Conservation (phyloP, 495 filamentous ascomycete genomes). For the Penicillium arizonense region DNA sequence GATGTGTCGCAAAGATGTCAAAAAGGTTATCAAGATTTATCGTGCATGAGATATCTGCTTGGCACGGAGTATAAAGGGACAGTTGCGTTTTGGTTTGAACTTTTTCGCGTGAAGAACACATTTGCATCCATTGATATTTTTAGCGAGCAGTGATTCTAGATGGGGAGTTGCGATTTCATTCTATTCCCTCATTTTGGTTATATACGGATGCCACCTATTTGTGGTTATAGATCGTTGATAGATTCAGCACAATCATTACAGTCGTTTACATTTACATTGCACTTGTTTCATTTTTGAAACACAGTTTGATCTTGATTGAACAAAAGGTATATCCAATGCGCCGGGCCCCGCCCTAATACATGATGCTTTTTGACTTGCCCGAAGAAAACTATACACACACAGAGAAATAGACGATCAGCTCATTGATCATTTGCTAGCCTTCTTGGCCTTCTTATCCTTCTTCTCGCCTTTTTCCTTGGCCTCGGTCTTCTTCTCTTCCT, state of each 20-base stretch:
- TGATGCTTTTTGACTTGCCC: slow-evolving; percentile 34
- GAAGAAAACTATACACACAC: slow-evolving; percentile 25
- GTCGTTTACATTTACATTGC: slow-evolving; percentile 1
- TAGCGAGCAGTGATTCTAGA: slow-evolving; percentile 8
- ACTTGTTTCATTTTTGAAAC: slow-evolving; percentile 7
- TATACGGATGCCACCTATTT: slow-evolving; percentile 8
- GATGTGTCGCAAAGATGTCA: slow-evolving; percentile 60
- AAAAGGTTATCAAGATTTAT: slow-evolving; percentile 59
- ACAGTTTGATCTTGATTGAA: slow-evolving; percentile 13
- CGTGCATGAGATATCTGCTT: slow-evolving; percentile 29
- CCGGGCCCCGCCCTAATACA: slow-evolving; percentile 27
- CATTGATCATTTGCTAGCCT: slow-evolving; percentile 35
- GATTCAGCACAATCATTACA: not conserved
- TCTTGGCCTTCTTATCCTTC: slow-evolving; percentile 37
- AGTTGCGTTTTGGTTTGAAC: slow-evolving; percentile 10
- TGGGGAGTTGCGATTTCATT: not conserved
- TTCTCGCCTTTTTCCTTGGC: slow-evolving; percentile 13
- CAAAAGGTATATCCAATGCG: slow-evolving; percentile 31
- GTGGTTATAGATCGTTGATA: slow-evolving; percentile 8
- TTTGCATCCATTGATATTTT: slow-evolving; percentile 5
- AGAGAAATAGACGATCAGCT: slow-evolving; percentile 17
- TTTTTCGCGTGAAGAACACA: not conserved
- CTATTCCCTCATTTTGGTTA: slow-evolving; percentile 8
- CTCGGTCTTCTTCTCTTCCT: slow-evolving; percentile 4
- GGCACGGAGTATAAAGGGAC: slow-evolving; percentile 4